These are phyloP conservation scores for Yarrowia keelungensis DNA, from an alignment of 805 yeast genomes.

Conservation along the genomic window DNA sequence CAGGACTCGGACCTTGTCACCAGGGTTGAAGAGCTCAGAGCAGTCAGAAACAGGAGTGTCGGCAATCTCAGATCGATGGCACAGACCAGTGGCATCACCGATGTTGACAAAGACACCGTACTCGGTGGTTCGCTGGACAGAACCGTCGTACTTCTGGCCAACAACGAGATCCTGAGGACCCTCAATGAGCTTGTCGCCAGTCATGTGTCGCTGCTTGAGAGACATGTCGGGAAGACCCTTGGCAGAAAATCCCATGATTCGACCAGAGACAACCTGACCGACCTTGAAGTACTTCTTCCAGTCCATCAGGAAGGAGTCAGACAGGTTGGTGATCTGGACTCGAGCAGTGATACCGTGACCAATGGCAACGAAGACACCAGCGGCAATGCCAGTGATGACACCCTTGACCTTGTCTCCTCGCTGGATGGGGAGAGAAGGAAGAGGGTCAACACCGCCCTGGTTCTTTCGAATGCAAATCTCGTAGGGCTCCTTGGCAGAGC, in stretches of 20 bases:
- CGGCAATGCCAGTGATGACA: conserved; percentile 77
- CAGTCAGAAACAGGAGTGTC: conserved; percentile 63
- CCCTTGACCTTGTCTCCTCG: conserved; percentile 82
- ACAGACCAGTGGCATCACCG: conserved; percentile 77
- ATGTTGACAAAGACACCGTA: conserved; percentile 90
- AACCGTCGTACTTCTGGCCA: conserved; percentile 79
- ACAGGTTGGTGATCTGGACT: conserved; percentile 79
- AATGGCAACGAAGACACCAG: conserved; percentile 74
- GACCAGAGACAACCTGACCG: conserved; percentile 77
- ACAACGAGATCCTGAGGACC: conserved; percentile 63
- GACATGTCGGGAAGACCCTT: conserved; percentile 73
- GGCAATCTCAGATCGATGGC: conserved; percentile 85
- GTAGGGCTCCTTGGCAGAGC: conserved; percentile 52
- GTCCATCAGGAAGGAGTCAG: conserved; percentile 81
- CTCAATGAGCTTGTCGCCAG: conserved; percentile 56
- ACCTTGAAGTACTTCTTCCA: conserved; percentile 82
- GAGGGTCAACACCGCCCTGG: conserved; percentile 26
- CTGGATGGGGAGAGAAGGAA: conserved; percentile 50
- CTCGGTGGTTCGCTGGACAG: conserved; percentile 76
- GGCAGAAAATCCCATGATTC: conserved; percentile 57
- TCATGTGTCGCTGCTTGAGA: conserved; percentile 78
- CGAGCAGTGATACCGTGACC: conserved; percentile 77
- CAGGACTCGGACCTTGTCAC: conserved; percentile 89
- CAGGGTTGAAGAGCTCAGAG: conserved; percentile 75
- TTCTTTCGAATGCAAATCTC: conserved; percentile 15